Evolutionary conservation across 768 basidiomycete genomes (phyloP).

Genomic region (Pulveroboletus sp.): DNA sequence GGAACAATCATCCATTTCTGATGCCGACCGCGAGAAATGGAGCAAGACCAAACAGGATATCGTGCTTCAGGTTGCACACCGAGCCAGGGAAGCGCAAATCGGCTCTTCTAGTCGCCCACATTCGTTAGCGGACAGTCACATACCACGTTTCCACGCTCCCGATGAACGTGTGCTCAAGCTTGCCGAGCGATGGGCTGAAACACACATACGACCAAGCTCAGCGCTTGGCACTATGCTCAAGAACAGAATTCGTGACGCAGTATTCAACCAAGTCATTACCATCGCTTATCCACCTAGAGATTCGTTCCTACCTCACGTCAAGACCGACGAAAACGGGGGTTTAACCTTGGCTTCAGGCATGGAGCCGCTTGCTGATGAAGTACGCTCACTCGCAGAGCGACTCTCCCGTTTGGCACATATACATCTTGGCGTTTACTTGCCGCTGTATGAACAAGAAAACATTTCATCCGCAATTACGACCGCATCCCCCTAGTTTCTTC

Average conservation of each 20-base stretch:
- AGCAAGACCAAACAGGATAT: slow-evolving; percentile 55
- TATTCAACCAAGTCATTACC: slow-evolving; percentile 56
- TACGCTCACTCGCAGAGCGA: slow-evolving; percentile 58
- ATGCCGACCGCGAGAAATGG: slow-evolving; percentile 49
- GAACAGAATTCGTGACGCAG: slow-evolving; percentile 56
- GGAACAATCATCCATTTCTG: slow-evolving; percentile 23
- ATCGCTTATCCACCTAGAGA: slow-evolving; percentile 47
- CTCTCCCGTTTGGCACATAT: slow-evolving; percentile 68
- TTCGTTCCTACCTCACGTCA: slow-evolving; percentile 27
- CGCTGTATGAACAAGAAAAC: slow-evolving; percentile 69
- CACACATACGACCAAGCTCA: slow-evolving; percentile 59
- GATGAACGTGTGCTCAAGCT: slow-evolving; percentile 51
- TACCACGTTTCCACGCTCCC: slow-evolving; percentile 31
- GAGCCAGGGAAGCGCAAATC: slow-evolving; percentile 47
- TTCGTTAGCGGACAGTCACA: slow-evolving; percentile 25
- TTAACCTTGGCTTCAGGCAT: slow-evolving; percentile 48
- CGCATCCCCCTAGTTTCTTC: slow-evolving; percentile 13
- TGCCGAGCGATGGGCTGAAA: slow-evolving; percentile 67
- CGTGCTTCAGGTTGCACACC: slow-evolving; percentile 69
- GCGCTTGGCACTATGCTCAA: slow-evolving; percentile 56
- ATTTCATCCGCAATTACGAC: slow-evolving; percentile 22
- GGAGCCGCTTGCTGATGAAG: slow-evolving; percentile 68
- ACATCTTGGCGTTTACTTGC: slow-evolving; percentile 71
- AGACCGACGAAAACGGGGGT: slow-evolving; percentile 21
- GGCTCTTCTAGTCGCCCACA: slow-evolving; percentile 23